These are phyloP conservation scores for Mucor velutinosus DNA, from an alignment of 371 early-diverging fungal species.

Conservation along the genomic window DNA sequence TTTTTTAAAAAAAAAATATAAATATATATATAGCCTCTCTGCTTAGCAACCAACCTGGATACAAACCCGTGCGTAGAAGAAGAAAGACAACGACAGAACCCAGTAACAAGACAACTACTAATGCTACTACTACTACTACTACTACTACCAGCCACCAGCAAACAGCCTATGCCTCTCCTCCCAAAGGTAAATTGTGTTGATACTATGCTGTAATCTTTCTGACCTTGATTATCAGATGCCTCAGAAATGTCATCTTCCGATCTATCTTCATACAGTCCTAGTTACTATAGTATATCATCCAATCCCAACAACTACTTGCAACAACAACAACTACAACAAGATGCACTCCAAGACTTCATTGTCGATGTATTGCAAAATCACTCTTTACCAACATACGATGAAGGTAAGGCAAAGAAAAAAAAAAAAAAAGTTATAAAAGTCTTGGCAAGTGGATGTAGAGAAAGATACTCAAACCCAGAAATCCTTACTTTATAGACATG, in stretches of 20 bases:
- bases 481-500: conserved; percentile 43
- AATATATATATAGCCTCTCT: conserved; percentile 26
- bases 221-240: not conserved
- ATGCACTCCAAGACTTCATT: conserved; percentile 46
- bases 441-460: not conserved
- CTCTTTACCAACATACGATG: conserved; percentile 47
- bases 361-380: conserved; percentile 48
- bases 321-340: not conserved
- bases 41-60: conserved; percentile 43
- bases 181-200: conserved; percentile 1
- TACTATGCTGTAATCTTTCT: not conserved
- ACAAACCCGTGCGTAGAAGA: conserved; percentile 39
- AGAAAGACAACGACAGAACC: conserved; percentile 12
- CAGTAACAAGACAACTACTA: not conserved
- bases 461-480: conserved; percentile 7
- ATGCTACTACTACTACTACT: too few relatives aligned
- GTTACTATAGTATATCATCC: conserved; percentile 9
- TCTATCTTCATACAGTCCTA: conserved; percentile 19
- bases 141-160: not conserved
- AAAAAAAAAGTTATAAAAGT: conserved; percentile 3
- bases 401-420: conserved; percentile 31
- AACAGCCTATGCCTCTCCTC: not conserved
- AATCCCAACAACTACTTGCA: conserved; percentile 1
- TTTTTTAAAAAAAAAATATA: not conserved
- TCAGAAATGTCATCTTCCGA: conserved; percentile 11